Base-by-base conservation (phyloP, 192 early-diverging fungal genomes). In the Mortierella antarctica region DNA sequence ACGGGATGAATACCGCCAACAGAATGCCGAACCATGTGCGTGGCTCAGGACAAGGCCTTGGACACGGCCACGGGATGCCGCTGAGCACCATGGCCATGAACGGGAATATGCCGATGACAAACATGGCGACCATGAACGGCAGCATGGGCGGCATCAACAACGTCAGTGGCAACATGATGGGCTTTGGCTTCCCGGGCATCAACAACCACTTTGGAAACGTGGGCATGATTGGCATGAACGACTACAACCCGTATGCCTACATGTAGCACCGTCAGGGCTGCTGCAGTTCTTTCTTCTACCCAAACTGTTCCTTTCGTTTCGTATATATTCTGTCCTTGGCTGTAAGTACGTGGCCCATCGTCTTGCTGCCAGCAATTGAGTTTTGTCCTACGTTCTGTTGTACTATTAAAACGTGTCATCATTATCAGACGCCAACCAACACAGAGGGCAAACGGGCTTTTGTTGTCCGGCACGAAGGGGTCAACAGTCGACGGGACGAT, bases 171-270 rank as follows among this genome's bases (percentile, higher is more conserved):
- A 80, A 80, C 77, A 84, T 72, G 75, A 76, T 72, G 60, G 74
- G 68, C 54, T 80, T 64, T 71, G 72, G 71, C 48, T 86, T 72
- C 58, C 83, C 65, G 18, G 69, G 73, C 41, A 83, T 85, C 71
- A 74, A 79, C 69, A 71, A 71, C 69, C 79, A 84, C 55, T 80
- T 82, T 62, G 70, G 74, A 12, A 84, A 84, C 60, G 78, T 74
- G 47, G 77, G 86, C 53, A 83, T 87, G 71, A 74, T 87, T 71
- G 86, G 86, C 31, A 78, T 87, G 74, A 85, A 85, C 67, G 86
- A 87, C 18, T 83, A 78, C 55, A 70, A 73, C 51, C 73, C 73
- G 1, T 77, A 75, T 20, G 62, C 62, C 13, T 87, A 87, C 74
- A 83, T 87, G 78, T 87, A 83, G 83, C 57, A 65, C 45, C 48